Evolutionary conservation across 1,139 yeast genomes (phyloP).

Genomic region (Scheffersomyces stambukii): DNA sequence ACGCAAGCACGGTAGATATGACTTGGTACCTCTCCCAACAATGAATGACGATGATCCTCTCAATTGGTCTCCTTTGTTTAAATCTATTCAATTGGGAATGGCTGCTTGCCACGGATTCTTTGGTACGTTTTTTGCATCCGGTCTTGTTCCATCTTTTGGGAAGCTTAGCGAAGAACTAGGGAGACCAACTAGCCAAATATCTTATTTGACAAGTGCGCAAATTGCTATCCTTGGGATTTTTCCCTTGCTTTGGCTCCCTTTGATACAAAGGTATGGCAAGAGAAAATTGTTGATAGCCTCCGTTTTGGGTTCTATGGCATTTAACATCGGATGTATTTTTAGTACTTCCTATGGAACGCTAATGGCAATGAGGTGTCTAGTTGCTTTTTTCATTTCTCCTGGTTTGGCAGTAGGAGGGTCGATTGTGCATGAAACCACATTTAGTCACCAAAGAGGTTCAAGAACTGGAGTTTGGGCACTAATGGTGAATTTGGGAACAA

Average conservation of each 20-base stretch:
- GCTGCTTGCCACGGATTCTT: constrained; percentile 17
- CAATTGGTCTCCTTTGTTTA: constrained; percentile 14
- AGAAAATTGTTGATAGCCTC: constrained; percentile 12
- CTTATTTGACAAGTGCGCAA: constrained; percentile 15
- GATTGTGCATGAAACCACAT: constrained; percentile 16
- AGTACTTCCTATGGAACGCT: constrained; percentile 11
- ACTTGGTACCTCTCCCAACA: constrained; percentile 16
- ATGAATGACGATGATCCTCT: constrained; percentile 16
- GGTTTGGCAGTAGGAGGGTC: constrained; percentile 17
- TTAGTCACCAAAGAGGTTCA: constrained; percentile 18
- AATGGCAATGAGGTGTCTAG: constrained; percentile 16
- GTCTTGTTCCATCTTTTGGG: constrained; percentile 17
- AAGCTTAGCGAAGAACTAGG: constrained; percentile 10
- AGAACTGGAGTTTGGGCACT: constrained; percentile 20
- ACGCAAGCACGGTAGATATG: constrained; percentile 14
- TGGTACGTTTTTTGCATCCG: constrained; percentile 19
- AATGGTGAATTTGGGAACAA: constrained; percentile 16
- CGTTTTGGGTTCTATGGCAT: constrained; percentile 13
- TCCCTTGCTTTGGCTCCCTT: constrained; percentile 18
- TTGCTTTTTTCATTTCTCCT: constrained; percentile 17
- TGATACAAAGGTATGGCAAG: constrained; percentile 17
- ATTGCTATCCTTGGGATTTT: constrained; percentile 15
- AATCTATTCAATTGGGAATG: constrained; percentile 14
- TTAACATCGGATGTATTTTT: constrained; percentile 16
- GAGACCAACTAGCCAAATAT: constrained; percentile 12